A percentile compares a stretch with the other conserved stretches of the same genome.
Conservation (phyloP, 2,329 filamentous ascomycete genomes). For the Penicillium verrucosum region DNA sequence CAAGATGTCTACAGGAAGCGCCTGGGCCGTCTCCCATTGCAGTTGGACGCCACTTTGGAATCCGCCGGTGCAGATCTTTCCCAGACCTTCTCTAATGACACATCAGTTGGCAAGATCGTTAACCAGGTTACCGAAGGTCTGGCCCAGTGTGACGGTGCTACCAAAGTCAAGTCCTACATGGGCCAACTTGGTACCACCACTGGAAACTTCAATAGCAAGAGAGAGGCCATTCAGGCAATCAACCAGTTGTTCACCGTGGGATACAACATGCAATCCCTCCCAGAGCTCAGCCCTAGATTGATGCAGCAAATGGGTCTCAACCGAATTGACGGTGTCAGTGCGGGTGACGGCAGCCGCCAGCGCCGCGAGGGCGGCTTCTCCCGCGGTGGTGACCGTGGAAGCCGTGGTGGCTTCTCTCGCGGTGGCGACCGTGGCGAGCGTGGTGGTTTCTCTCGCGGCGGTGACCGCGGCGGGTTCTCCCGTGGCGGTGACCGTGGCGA, state of each 20-base stretch:
- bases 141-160: constrained; percentile 20
- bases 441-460: background rate
- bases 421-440: background rate
- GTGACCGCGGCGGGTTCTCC: background rate
- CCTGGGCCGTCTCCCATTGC: constrained; percentile 55
- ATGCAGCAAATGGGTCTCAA: constrained; percentile 31
- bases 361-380: constrained; percentile 3
- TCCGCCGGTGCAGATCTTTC: constrained; percentile 38
- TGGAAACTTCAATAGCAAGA: constrained; percentile 33
- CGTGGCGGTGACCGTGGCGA: constrained; percentile 2
- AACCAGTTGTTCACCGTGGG: constrained; percentile 47
- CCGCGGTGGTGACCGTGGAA: background rate
- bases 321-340: constrained; percentile 25
- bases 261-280: constrained; percentile 46
- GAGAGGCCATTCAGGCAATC: constrained; percentile 42
- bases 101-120: constrained; percentile 18
- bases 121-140: constrained; percentile 46
- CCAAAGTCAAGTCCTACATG: constrained; percentile 33
- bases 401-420: background rate
- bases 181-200: constrained; percentile 24
- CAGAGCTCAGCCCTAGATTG: constrained; percentile 25
- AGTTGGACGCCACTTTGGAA: constrained; percentile 48
- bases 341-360: constrained; percentile 3
- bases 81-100: constrained; percentile 9
- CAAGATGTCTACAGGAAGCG: constrained; percentile 47